Conservation (phyloP, 768 basidiomycete species). For the Amanita polypyramis region DNA sequence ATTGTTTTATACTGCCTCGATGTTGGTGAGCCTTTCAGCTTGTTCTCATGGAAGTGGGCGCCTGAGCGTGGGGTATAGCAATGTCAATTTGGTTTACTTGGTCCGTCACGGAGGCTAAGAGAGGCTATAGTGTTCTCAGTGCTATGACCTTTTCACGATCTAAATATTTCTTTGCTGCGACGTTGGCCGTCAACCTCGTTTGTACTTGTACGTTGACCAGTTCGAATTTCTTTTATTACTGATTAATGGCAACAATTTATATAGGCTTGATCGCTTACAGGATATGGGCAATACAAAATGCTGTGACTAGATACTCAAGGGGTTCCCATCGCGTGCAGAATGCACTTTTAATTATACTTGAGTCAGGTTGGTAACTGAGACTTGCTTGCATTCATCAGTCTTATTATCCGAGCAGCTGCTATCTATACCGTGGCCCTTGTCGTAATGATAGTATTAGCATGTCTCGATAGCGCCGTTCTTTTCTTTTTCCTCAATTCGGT, state of each 20-base stretch:
- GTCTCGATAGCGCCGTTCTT: background rate
- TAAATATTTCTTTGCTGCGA: conserved; percentile 4
- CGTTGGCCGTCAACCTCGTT: conserved; percentile 4
- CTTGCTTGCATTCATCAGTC: background rate
- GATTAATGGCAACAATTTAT: background rate
- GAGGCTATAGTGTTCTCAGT: conserved; percentile 2
- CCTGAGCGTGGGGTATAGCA: background rate
- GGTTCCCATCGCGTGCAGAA: background rate
- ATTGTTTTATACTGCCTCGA: background rate
- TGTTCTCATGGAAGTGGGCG: no score
- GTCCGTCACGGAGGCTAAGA: background rate
- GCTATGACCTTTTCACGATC: background rate
- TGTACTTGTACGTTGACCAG: background rate
- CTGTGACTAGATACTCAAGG: background rate
- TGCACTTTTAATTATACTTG: conserved; percentile 4
- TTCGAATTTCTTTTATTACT: background rate
- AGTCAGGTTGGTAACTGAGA: background rate
- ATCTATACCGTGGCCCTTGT: conserved; percentile 4
- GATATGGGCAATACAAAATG: conserved; percentile 1
- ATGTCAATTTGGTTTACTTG: conserved; percentile 3
- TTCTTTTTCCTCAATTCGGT: conserved; percentile 7
- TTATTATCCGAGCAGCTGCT: background rate
- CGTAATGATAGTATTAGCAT: background rate
- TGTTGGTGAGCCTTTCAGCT: background rate
- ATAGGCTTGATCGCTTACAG: conserved; percentile 1